phyloP scores from a whole-genome alignment of 768 basidiomycete genomes.

The Scleroderma citrinum region DNA sequence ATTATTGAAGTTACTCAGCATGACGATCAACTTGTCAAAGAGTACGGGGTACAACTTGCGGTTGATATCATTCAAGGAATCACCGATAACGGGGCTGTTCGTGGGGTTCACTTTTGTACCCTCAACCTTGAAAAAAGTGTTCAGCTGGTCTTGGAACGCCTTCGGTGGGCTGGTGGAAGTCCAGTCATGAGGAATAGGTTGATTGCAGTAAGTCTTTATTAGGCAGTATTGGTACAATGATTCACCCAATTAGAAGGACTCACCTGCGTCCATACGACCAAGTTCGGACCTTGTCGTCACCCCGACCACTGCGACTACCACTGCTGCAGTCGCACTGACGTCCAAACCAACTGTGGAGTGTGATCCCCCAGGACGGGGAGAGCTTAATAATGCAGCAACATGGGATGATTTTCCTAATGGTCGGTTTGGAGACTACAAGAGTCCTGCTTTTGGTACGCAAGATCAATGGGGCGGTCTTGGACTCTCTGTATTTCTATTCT shows the following conservation, averaged over 20 bases:
- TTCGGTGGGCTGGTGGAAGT: slow-evolving; percentile 61
- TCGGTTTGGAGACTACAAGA: slow-evolving; percentile 95
- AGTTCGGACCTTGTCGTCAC: slow-evolving; percentile 47
- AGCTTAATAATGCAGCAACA: slow-evolving; percentile 67
- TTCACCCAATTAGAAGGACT: slow-evolving; percentile 31
- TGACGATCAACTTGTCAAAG: slow-evolving; percentile 91
- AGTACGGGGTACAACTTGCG: slow-evolving; percentile 86
- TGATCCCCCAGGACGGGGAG: slow-evolving; percentile 60
- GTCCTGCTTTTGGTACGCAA: slow-evolving; percentile 86
- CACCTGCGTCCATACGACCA: slow-evolving; percentile 27
- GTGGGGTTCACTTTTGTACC: slow-evolving; percentile 91
- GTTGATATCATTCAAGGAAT: slow-evolving; percentile 69
- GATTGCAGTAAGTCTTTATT: slow-evolving; percentile 46
- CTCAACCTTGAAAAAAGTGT: slow-evolving; percentile 97
- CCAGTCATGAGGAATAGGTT: slow-evolving; percentile 52
- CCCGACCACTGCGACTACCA: slow-evolving; percentile 56
- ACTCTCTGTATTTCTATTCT: slow-evolving; percentile 38
- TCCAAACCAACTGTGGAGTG: slow-evolving; percentile 41
- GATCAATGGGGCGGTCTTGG: slow-evolving; percentile 72
- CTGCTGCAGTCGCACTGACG: slow-evolving; percentile 53
- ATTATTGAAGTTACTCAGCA: slow-evolving; percentile 42
- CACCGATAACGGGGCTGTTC: slow-evolving; percentile 48
- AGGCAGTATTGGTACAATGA: neutral
- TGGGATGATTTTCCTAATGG: slow-evolving; percentile 99
- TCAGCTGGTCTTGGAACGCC: slow-evolving; percentile 70